These are phyloP conservation scores for Diaporthe sp. DNA, from an alignment of 2,329 filamentous ascomycete genomes.

Conservation along the genomic window DNA sequence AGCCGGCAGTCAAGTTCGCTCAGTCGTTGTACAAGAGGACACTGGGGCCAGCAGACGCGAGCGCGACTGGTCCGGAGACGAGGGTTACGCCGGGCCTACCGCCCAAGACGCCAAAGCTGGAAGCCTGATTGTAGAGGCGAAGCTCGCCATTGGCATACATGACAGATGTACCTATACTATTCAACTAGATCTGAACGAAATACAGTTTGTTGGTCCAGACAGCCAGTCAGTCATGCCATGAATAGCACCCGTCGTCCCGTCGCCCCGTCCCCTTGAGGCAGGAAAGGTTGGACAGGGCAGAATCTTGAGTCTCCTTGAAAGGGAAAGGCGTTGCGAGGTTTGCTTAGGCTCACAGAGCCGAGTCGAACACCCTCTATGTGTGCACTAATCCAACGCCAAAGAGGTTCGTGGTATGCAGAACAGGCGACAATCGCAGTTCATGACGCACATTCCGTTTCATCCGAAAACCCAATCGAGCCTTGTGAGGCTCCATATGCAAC, in stretches of 20 bases:
- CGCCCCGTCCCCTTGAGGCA: neutral
- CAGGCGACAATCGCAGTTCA: neutral
- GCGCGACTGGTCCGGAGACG: neutral
- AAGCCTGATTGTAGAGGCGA: constrained; percentile 18
- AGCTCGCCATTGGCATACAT: neutral
- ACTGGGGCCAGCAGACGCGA: constrained; percentile 45
- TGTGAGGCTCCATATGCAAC: constrained; percentile 5
- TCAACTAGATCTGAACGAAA: neutral
- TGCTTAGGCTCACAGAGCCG: constrained; percentile 11
- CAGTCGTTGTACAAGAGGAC: constrained; percentile 69
- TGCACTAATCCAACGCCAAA: neutral
- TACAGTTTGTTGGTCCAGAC: constrained; percentile 16
- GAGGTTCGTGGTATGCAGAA: constrained; percentile 1
- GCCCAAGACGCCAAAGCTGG: constrained; percentile 29
- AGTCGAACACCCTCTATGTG: neutral
- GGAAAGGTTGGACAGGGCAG: neutral
- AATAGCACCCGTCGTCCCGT: neutral
- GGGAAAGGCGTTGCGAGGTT: constrained; percentile 13
- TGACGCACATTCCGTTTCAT: constrained; percentile 32
- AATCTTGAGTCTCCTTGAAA: neutral
- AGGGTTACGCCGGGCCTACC: constrained; percentile 10
- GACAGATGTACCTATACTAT: neutral
- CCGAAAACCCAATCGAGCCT: constrained; percentile 28
- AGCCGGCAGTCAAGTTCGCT: constrained; percentile 71
- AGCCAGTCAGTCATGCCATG: constrained; percentile 14